Evolutionary conservation across 2,329 filamentous ascomycete species (phyloP).

Genomic region (Triangularia setosa): DNA sequence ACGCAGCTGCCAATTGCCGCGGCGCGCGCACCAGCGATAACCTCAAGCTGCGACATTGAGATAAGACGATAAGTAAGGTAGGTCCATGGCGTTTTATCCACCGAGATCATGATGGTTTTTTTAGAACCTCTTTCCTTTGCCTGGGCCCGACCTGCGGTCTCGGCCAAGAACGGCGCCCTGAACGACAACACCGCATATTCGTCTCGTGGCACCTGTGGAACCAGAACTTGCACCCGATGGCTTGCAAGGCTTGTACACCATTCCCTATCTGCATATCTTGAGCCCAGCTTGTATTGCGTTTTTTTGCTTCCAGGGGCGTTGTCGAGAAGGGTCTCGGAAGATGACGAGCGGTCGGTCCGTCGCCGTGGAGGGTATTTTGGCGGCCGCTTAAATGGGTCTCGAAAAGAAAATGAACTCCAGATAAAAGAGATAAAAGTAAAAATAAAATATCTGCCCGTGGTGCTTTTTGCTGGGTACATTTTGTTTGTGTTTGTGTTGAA

Average conservation of each 20-base stretch:
- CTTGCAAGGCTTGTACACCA: neutral
- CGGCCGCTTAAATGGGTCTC: neutral
- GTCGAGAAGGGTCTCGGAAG: neutral
- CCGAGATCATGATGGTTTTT: neutral
- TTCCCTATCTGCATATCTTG: neutral
- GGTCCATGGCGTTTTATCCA: neutral
- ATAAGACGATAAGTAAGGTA: neutral
- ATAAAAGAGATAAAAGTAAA: neutral
- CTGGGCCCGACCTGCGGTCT: neutral
- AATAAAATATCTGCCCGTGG: neutral
- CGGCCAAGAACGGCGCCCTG: neutral
- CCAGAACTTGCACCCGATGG: neutral
- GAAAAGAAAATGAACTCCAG: neutral
- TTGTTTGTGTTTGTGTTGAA: neutral
- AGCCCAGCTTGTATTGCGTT: neutral
- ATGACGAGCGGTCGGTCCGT: neutral
- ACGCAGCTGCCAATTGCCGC: neutral
- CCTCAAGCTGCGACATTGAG: neutral
- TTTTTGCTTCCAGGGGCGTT: neutral
- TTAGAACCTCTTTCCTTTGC: neutral
- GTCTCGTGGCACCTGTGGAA: neutral
- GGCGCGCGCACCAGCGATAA: neutral
- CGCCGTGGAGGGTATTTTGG: neutral
- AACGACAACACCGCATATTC: neutral
- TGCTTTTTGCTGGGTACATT: neutral